Percentiles rank a stretch among this genome's conserved stretches.
Conservation (phyloP, 768 basidiomycete genomes). For the Galerina sulciceps region DNA sequence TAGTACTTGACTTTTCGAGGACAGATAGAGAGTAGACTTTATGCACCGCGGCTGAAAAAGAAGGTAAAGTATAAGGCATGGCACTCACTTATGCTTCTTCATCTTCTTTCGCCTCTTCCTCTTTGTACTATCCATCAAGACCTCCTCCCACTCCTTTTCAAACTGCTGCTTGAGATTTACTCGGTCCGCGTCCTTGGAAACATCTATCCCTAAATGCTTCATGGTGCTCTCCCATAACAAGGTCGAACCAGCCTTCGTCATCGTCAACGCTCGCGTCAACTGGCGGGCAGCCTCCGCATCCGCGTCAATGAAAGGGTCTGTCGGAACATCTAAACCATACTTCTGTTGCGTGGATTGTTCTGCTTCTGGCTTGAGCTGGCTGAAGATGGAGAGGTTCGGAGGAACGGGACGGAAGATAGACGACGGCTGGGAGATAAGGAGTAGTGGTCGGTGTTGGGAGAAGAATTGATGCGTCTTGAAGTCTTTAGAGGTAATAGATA, state of each 20-base stretch:
- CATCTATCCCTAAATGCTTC: conserved; percentile 63
- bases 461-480: conserved; percentile 87
- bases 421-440: conserved; percentile 67
- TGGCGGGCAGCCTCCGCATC: conserved; percentile 83
- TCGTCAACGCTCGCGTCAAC: conserved; percentile 74
- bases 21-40: not conserved
- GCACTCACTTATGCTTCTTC: conserved; percentile 94
- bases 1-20: not conserved
- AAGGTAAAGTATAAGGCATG: not conserved
- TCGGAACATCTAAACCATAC: conserved; percentile 26
- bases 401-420: conserved; percentile 48
- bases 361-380: conserved; percentile 15
- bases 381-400: conserved; percentile 29
- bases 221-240: conserved; percentile 74
- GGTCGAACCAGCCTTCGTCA: conserved; percentile 64
- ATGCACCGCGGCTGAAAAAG: not conserved
- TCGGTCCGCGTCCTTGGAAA: conserved; percentile 51
- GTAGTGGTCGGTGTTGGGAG: conserved; percentile 77
- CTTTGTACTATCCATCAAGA: conserved; percentile 80
- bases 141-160: conserved; percentile 64
- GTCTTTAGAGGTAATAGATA: conserved; percentile 64
- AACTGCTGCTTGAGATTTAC: conserved; percentile 55
- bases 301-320: conserved; percentile 63
- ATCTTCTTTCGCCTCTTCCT: conserved; percentile 92
- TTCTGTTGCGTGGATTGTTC: conserved; percentile 23